Percentiles rank a stretch among this genome's conserved stretches.
These are phyloP conservation scores for Pyrus communis DNA, from an alignment of 306 rosid genomes.

Conservation along the genomic window DNA sequence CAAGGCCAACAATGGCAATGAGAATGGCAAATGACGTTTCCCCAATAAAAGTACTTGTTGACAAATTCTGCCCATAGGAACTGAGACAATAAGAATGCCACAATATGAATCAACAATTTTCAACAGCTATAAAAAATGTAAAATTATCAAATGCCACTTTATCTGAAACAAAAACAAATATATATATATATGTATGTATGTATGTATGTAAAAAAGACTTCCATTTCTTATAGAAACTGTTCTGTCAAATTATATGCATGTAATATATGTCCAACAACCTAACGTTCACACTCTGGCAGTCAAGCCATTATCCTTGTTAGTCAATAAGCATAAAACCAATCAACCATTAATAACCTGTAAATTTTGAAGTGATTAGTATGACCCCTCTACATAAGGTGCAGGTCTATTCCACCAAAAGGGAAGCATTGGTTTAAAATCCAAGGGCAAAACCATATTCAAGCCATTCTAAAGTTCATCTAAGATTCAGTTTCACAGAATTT, in stretches of 20 bases:
- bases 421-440: not conserved
- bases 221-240: not conserved
- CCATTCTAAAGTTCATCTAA: not conserved
- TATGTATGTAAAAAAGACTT: not conserved
- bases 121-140: not conserved
- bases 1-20: slow-evolving; percentile 92
- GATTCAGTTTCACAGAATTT: not conserved
- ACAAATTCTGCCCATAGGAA: slow-evolving; percentile 91
- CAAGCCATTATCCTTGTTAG: not conserved
- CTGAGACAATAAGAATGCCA: slow-evolving; percentile 42
- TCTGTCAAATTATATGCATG: not conserved
- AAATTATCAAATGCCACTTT: not conserved
- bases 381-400: not conserved
- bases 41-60: slow-evolving; percentile 77
- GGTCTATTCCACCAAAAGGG: not conserved
- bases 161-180: not conserved
- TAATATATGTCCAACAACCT: not conserved
- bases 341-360: not conserved
- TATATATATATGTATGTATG: too few species aligned
- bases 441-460: not conserved
- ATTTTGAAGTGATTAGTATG: not conserved
- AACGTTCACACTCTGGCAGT: not conserved
- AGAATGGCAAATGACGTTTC: slow-evolving; percentile 92
- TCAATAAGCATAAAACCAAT: not conserved
- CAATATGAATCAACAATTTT: slow-evolving; percentile 1